Percentiles rank a stretch among this genome's conserved stretches.
phyloP scores from a whole-genome alignment of 2,329 filamentous ascomycete genomes.

The Penicillium sumatraense region DNA sequence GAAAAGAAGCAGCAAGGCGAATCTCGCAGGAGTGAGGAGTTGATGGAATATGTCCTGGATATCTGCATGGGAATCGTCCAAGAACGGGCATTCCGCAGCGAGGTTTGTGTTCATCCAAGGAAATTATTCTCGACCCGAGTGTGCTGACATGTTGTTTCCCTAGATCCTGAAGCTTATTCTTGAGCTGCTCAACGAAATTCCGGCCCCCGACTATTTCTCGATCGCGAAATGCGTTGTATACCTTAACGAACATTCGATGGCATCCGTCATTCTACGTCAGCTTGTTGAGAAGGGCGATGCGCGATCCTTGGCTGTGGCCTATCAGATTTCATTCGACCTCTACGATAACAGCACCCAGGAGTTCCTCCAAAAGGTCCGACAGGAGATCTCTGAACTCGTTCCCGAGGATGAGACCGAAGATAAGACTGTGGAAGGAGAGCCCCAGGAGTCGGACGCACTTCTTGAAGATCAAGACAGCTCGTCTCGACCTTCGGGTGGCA shows the following conservation, averaged over 20 bases:
- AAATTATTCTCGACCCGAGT: background rate
- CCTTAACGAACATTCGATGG: conserved; percentile 87
- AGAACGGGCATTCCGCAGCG: conserved; percentile 80
- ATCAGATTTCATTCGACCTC: conserved; percentile 96
- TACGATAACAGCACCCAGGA: conserved; percentile 99
- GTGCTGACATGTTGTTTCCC: conserved; percentile 3
- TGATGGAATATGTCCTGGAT: conserved; percentile 94
- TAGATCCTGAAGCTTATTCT: conserved; percentile 88
- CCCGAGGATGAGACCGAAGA: conserved; percentile 46
- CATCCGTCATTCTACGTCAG: conserved; percentile 80
- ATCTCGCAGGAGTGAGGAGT: conserved; percentile 73
- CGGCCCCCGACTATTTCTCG: conserved; percentile 93
- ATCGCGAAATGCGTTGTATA: conserved; percentile 98
- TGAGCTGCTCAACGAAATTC: conserved; percentile 91
- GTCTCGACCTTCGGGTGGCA: conserved; percentile 48
- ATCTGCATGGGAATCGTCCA: conserved; percentile 99
- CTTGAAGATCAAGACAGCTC: conserved; percentile 55
- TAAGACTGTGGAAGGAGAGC: conserved; percentile 54
- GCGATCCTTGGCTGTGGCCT: conserved; percentile 81
- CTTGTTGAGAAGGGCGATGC: conserved; percentile 80
- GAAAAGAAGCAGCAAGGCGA: conserved; percentile 71
- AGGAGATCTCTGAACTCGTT: conserved; percentile 68
- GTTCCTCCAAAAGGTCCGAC: conserved; percentile 87
- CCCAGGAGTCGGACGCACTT: conserved; percentile 63
- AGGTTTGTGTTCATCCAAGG: conserved; percentile 49